A percentile compares a stretch with the other conserved stretches of the same genome.
phyloP scores from a whole-genome alignment of 2,329 filamentous ascomycete species.

The Trichoderma sp. region DNA sequence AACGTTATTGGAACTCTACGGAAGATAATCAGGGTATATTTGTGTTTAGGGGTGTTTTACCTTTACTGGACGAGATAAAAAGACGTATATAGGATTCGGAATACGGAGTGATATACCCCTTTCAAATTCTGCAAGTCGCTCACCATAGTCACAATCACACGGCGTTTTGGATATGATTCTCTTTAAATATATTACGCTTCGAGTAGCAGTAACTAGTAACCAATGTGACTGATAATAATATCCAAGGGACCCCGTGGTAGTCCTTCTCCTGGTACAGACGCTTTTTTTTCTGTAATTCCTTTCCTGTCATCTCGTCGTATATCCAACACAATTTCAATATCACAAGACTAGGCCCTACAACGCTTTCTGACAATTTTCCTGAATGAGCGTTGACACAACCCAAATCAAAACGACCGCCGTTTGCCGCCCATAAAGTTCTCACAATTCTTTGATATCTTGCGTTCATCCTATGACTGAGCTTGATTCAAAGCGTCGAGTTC shows the following conservation, averaged over 20 bases:
- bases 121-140: neutral
- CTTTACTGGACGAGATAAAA: neutral
- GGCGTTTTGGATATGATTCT: neutral
- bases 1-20: neutral
- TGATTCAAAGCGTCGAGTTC: constrained; percentile 42
- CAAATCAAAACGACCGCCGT: neutral
- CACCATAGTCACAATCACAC: neutral
- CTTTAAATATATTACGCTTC: constrained; percentile 8
- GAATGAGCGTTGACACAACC: neutral
- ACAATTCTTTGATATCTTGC: neutral
- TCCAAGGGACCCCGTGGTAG: neutral
- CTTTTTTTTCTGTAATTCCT: neutral
- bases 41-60: neutral
- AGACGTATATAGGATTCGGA: constrained; percentile 11
- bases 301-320: neutral
- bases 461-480: neutral
- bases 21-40: neutral
- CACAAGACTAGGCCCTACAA: neutral
- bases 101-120: constrained; percentile 6
- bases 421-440: neutral
- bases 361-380: neutral
- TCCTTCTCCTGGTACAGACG: neutral
- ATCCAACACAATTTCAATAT: neutral
- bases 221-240: neutral
- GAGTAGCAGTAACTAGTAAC: neutral